Evolutionary conservation across 768 basidiomycete species (phyloP).

Genomic region (Leccinum variicolor): DNA sequence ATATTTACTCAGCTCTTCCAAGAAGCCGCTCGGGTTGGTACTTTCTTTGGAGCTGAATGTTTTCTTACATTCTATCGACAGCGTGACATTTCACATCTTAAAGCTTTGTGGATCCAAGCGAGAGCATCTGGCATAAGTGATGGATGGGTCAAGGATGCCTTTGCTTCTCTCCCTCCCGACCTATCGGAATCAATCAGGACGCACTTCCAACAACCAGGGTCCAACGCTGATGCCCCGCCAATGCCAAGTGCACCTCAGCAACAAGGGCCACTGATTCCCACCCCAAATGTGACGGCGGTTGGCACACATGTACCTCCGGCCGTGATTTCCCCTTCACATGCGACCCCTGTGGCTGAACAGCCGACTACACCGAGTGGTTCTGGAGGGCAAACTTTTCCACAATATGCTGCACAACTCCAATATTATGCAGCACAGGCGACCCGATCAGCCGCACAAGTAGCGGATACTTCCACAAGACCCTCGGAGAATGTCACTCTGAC

Average conservation of each 20-base stretch:
- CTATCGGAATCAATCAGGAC: conserved; percentile 9
- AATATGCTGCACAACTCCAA: conserved; percentile 15
- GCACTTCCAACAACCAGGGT: conserved; percentile 1
- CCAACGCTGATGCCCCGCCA: neutral
- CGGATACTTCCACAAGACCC: neutral
- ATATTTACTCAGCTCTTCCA: conserved; percentile 24
- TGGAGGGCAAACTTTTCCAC: neutral
- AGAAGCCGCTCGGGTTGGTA: conserved; percentile 17
- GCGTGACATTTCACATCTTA: conserved; percentile 14
- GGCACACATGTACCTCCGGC: neutral
- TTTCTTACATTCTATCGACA: conserved; percentile 5
- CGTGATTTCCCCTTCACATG: neutral
- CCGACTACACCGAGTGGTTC: neutral
- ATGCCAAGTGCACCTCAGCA: neutral
- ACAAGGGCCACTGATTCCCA: neutral
- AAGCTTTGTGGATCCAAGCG: conserved; percentile 13
- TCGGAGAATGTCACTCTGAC: neutral
- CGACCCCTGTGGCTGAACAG: neutral
- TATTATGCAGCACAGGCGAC: conserved; percentile 22
- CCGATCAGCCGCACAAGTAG: conserved; percentile 4
- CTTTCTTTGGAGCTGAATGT: neutral
- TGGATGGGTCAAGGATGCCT: conserved; percentile 19
- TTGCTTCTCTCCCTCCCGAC: conserved; percentile 15
- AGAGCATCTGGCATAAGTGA: conserved; percentile 14
- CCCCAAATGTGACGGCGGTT: neutral